phyloP scores from a whole-genome alignment of 2,329 filamentous ascomycete genomes.

The Sarocladium strictum region DNA sequence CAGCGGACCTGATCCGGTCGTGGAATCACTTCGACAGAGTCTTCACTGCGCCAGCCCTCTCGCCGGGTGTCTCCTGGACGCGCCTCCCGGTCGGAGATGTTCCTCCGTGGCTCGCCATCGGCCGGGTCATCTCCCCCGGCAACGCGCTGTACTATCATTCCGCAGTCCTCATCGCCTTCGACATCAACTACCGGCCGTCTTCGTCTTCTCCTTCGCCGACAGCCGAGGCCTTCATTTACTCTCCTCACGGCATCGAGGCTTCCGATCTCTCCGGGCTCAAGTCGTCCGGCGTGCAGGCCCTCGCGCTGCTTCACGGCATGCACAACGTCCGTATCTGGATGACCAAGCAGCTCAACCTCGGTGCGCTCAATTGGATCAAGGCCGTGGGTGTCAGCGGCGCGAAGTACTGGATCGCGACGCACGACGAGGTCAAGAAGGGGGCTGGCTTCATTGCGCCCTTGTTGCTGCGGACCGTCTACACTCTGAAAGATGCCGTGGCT shows the following conservation, averaged over 20 bases:
- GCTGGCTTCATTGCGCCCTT: constrained; percentile 50
- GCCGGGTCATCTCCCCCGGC: constrained; percentile 45
- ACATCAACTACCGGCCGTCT: constrained; percentile 19
- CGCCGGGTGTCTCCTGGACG: constrained; percentile 16
- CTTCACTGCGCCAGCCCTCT: constrained; percentile 40
- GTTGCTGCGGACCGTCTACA: constrained; percentile 37
- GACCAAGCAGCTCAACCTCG: constrained; percentile 55
- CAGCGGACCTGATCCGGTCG: constrained; percentile 46
- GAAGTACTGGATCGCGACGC: constrained; percentile 60
- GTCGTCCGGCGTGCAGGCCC: constrained; percentile 37
- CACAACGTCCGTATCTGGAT: constrained; percentile 50
- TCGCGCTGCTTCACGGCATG: constrained; percentile 59
- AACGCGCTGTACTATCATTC: constrained; percentile 57
- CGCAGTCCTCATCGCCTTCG: constrained; percentile 53
- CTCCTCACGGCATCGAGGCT: constrained; percentile 54
- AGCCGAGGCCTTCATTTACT: constrained; percentile 56
- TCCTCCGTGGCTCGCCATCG: constrained; percentile 57
- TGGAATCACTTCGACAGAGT: constrained; percentile 57
- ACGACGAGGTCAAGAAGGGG: constrained; percentile 58
- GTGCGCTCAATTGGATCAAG: constrained; percentile 54
- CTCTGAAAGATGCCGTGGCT: constrained; percentile 34
- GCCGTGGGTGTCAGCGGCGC: constrained; percentile 46
- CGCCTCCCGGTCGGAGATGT: constrained; percentile 26
- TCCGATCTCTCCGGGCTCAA: constrained; percentile 36
- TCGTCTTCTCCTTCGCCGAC: constrained; percentile 10